Conservation (phyloP, 176 grass and related monocot species). For the Carex parvula region DNA sequence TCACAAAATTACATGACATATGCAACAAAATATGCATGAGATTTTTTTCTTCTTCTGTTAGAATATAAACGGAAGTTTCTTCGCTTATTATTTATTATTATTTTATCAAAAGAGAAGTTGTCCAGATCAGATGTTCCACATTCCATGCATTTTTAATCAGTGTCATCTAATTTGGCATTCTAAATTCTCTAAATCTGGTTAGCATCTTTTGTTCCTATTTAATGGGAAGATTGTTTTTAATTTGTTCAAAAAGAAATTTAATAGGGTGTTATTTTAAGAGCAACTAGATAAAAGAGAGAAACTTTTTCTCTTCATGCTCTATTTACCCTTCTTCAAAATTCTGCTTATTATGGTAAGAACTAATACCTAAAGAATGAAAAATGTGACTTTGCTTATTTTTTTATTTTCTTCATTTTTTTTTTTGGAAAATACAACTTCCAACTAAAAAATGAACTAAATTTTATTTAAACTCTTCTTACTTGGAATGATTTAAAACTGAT, state of each 20-base stretch:
- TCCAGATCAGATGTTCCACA: not conserved
- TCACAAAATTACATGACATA: not conserved
- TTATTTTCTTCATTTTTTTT: not conserved
- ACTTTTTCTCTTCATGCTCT: not conserved
- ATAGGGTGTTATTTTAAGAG: not conserved
- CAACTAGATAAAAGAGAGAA: not conserved
- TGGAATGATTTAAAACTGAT: not conserved
- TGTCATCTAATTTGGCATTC: not conserved
- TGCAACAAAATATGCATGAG: not conserved
- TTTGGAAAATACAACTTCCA: not conserved
- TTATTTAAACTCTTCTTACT: not conserved
- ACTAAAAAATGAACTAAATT: not conserved
- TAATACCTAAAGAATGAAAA: too few species aligned
- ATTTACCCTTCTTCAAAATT: too few species aligned
- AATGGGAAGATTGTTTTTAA: not conserved
- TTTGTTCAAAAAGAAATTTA: not conserved
- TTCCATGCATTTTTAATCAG: not conserved
- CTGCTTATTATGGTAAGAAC: too few species aligned
- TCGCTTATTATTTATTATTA: not conserved
- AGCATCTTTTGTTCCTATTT: not conserved
- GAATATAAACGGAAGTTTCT: not conserved
- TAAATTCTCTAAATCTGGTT: not conserved
- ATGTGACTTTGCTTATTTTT: too few species aligned
- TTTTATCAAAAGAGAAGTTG: not conserved
- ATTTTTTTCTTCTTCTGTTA: constrained; percentile 1